These are phyloP conservation scores for Russula olivacea DNA, from an alignment of 768 basidiomycete genomes.

Conservation along the genomic window DNA sequence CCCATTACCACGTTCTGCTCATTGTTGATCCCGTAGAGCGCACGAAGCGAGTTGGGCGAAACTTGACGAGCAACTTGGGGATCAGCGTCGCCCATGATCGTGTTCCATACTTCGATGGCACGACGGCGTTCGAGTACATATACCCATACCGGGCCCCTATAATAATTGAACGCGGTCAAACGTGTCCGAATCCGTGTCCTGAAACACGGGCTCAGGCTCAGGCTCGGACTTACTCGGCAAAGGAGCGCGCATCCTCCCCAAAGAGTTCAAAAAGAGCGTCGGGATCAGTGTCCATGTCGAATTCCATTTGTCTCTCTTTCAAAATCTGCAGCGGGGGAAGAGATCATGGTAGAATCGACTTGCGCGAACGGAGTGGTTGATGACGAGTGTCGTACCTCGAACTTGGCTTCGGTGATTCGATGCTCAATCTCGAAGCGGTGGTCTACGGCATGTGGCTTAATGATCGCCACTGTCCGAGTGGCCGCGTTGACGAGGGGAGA, in stretches of 20 bases:
- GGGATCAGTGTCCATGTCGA: constrained; percentile 76
- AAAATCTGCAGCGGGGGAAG: constrained; percentile 52
- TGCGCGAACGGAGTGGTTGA: background rate
- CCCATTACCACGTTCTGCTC: constrained; percentile 68
- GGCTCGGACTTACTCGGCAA: constrained; percentile 59
- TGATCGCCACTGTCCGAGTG: constrained; percentile 75
- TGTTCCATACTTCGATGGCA: constrained; percentile 73
- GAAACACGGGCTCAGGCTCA: background rate
- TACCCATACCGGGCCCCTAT: constrained; percentile 84
- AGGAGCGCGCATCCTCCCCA: constrained; percentile 65
- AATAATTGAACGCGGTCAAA: background rate
- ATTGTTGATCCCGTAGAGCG: constrained; percentile 52
- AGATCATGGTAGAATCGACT: background rate
- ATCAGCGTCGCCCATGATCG: constrained; percentile 67
- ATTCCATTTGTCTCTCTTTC: constrained; percentile 86
- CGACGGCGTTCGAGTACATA: constrained; percentile 81
- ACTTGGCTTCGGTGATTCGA: constrained; percentile 71
- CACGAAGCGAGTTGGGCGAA: constrained; percentile 63
- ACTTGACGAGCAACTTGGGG: constrained; percentile 49
- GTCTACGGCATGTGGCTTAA: constrained; percentile 70
- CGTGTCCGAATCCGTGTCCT: no score
- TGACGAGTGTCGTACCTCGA: constrained; percentile 56
- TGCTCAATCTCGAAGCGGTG: constrained; percentile 78
- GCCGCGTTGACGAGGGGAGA: constrained; percentile 3
- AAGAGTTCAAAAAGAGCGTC: constrained; percentile 76